Conservation (phyloP, 345 rosid genomes). For the Fremontodendron californicum region DNA sequence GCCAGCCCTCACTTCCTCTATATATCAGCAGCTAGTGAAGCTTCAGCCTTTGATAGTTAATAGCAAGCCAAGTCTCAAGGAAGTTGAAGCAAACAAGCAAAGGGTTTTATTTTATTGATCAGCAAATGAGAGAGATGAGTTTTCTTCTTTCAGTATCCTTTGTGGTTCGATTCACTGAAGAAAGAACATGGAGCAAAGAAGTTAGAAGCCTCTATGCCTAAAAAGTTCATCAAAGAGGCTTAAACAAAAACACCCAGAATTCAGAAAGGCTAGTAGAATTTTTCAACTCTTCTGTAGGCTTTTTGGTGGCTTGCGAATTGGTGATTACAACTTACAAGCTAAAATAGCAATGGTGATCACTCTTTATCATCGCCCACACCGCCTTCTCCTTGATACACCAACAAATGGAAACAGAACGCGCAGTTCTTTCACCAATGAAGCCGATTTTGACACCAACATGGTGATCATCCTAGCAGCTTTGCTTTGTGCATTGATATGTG, state of each 20-base stretch:
- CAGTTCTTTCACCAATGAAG: slow-evolving; percentile 29
- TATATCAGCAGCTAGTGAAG: slow-evolving; percentile 3
- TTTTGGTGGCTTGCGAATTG: neutral
- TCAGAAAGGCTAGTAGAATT: neutral
- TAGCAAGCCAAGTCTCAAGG: neutral
- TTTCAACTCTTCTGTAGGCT: neutral
- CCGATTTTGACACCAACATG: slow-evolving; percentile 71
- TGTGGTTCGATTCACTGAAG: slow-evolving; percentile 36
- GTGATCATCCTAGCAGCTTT: slow-evolving; percentile 70
- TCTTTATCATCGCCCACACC: slow-evolving; percentile 35
- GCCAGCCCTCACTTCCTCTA: slow-evolving; percentile 8
- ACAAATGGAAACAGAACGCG: slow-evolving; percentile 27
- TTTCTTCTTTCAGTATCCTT: slow-evolving; percentile 37
- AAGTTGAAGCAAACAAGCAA: slow-evolving; percentile 19
- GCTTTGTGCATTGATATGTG: slow-evolving; percentile 57
- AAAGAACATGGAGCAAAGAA: slow-evolving; percentile 12
- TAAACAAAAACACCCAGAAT: neutral
- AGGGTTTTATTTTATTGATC: slow-evolving; percentile 4
- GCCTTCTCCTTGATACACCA: slow-evolving; percentile 36
- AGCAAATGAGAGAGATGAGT: slow-evolving; percentile 25
- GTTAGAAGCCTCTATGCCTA: slow-evolving; percentile 16
- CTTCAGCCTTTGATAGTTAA: slow-evolving; percentile 2
- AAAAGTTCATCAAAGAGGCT: slow-evolving; percentile 7
- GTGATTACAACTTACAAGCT: no score
- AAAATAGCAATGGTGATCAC: slow-evolving; percentile 10